Conservation (phyloP, 805 yeast species). For the Candida nitratophila region DNA sequence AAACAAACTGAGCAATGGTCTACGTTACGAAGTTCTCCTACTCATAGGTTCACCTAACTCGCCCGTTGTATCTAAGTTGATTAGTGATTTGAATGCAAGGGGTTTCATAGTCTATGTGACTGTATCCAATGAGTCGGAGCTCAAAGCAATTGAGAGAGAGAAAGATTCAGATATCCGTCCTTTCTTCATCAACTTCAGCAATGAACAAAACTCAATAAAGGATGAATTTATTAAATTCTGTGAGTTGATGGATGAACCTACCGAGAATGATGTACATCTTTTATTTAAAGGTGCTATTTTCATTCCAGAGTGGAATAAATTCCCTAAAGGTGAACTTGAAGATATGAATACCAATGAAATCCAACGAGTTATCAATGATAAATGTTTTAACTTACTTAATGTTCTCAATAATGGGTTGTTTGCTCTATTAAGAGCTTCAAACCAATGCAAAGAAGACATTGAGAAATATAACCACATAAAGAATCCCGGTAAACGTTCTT, state of each 20-base stretch:
- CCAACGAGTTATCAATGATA: slow-evolving; percentile 16
- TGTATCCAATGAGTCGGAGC: slow-evolving; percentile 54
- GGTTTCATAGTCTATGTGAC: slow-evolving; percentile 81
- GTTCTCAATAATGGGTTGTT: slow-evolving; percentile 23
- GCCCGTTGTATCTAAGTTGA: slow-evolving; percentile 61
- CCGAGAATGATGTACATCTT: slow-evolving; percentile 17
- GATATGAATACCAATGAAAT: slow-evolving; percentile 23
- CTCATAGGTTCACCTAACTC: slow-evolving; percentile 74
- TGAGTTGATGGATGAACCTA: slow-evolving; percentile 41
- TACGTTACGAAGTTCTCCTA: slow-evolving; percentile 67
- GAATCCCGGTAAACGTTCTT: background rate
- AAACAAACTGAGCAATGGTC: slow-evolving; percentile 56
- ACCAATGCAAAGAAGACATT: slow-evolving; percentile 16
- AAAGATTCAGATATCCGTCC: slow-evolving; percentile 65
- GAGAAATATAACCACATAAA: slow-evolving; percentile 15
- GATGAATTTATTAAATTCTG: slow-evolving; percentile 44
- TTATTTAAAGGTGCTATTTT: slow-evolving; percentile 37
- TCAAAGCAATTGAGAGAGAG: slow-evolving; percentile 45
- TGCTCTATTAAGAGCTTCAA: slow-evolving; percentile 21
- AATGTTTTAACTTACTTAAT: slow-evolving; percentile 18
- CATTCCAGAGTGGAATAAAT: slow-evolving; percentile 48
- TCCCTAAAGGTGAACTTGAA: slow-evolving; percentile 24
- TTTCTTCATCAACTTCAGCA: slow-evolving; percentile 43
- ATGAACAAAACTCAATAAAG: slow-evolving; percentile 25
- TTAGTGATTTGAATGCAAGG: slow-evolving; percentile 66